Conservation (phyloP, 2,329 filamentous ascomycete species). For the Tolypocladium ophioglossoides region DNA sequence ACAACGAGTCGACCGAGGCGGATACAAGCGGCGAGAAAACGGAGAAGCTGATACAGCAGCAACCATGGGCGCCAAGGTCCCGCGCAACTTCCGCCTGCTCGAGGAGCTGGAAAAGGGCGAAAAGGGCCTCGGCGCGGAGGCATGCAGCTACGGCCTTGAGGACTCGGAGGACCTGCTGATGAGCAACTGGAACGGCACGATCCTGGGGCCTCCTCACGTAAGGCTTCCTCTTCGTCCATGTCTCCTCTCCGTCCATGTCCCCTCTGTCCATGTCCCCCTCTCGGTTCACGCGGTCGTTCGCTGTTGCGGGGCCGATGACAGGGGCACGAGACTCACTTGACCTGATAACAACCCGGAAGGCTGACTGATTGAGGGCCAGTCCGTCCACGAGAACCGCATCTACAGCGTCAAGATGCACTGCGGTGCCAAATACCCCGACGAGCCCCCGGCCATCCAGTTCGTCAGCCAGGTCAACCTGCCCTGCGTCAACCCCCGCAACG, state of each 20-base stretch:
- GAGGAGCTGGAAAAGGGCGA: conserved; percentile 99
- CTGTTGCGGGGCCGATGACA: not conserved
- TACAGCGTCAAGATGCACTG: conserved; percentile 98
- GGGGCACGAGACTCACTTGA: not conserved
- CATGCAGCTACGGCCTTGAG: conserved; percentile 91
- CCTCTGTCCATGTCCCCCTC: no score
- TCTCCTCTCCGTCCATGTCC: not conserved
- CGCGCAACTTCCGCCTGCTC: conserved; percentile 89
- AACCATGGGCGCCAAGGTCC: conserved; percentile 50
- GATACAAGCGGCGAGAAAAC: not conserved
- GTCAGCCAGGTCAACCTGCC: conserved; percentile 94
- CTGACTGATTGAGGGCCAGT: conserved; percentile 36
- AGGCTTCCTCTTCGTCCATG: conserved; percentile 22
- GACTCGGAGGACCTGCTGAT: conserved; percentile 92
- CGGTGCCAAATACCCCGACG: conserved; percentile 78
- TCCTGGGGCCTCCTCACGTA: conserved; percentile 92
- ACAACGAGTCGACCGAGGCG: not conserved
- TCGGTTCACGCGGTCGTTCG: not conserved
- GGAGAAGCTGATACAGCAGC: not conserved
- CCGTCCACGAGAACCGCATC: conserved; percentile 96
- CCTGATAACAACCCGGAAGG: not conserved
- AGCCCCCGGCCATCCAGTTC: conserved; percentile 83
- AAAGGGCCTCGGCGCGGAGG: conserved; percentile 92
- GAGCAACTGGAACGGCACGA: conserved; percentile 98
- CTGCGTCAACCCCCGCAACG: conserved; percentile 72